Evolutionary conservation across 805 yeast genomes (phyloP), one percentile per base, ranked within the genome.

Genomic region (Candida krabiensis): DNA sequence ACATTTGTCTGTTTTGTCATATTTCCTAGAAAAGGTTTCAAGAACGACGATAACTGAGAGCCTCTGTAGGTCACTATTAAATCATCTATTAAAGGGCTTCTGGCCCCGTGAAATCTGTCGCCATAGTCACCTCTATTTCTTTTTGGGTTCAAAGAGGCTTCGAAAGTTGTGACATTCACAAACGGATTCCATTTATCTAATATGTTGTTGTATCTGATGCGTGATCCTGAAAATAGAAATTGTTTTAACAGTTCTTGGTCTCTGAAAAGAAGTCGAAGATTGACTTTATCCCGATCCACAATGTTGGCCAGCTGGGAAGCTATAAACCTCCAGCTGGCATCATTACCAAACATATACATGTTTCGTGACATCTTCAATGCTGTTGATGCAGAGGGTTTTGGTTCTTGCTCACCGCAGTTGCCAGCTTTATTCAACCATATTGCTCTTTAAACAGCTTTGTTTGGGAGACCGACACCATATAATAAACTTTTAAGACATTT

Each of bases 1-100:
- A 59, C 16, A 28, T 46, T 55, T 7, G 63, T 43, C 9, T 49
- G 33, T 12, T 29, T 23, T 0, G 47, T 15, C n/a, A 56, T 43
- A 17, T 38, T 29, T 3, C 29, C 30, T 28, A 19, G 35, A 40
- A 43, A 46, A 4, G 15, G 29, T 11, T 33, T n/a, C 11, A 52
- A 21, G 19, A 22, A 18, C 8, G 35, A 12, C 6, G 21, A 36
- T 3, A 37, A 14, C 7, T 35, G 38, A 3, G 35, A 12, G 6
- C 41, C 40, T 18, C 19, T 37, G 22, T 33, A 28, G 12, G 46
- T 35, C 16, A 49, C 30, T 7, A 52, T 39, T 18, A 50, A 30
- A 15, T 44, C 37, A 15, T 43, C 48, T 12, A 41, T 36, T 19
- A 16, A 8, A 5, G 15, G 12, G 24, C 24, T 21, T 23, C 22